Conservation (phyloP, 2,329 filamentous ascomycete genomes). For the Colletotrichum navitas region DNA sequence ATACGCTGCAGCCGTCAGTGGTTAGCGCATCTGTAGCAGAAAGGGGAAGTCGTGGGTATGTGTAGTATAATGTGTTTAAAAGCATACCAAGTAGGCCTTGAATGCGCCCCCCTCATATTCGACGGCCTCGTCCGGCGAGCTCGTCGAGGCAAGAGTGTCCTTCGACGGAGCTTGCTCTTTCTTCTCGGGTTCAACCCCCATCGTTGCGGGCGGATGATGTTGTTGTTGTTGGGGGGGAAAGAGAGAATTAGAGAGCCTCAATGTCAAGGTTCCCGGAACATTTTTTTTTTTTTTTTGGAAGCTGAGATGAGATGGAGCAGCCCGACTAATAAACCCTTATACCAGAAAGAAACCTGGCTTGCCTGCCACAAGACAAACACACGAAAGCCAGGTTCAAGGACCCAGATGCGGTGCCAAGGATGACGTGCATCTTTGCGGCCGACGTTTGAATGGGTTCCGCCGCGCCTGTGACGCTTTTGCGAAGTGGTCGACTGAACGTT, state of each 20-base stretch:
- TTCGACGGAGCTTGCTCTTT: constrained; percentile 28
- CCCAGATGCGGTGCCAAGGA: background rate
- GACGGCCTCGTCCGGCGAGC: constrained; percentile 28
- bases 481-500: background rate
- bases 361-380: background rate
- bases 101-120: constrained; percentile 41
- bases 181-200: constrained; percentile 33
- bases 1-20: constrained; percentile 46
- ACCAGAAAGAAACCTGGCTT: background rate
- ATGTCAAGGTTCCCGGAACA: background rate
- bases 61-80: background rate
- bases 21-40: background rate
- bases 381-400: background rate
- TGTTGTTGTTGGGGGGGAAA: no score
- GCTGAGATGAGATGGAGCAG: background rate
- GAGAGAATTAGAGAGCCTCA: background rate
- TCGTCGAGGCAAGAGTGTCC: constrained; percentile 1
- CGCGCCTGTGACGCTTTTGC: background rate
- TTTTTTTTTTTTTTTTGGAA: background rate
- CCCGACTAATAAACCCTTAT: background rate
- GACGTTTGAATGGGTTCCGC: background rate
- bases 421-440: background rate
- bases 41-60: background rate
- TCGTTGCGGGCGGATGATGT: constrained; percentile 1
- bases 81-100: constrained; percentile 42